Conservation (phyloP, 1,139 yeast genomes). For the Trichomonascaceae sp. region DNA sequence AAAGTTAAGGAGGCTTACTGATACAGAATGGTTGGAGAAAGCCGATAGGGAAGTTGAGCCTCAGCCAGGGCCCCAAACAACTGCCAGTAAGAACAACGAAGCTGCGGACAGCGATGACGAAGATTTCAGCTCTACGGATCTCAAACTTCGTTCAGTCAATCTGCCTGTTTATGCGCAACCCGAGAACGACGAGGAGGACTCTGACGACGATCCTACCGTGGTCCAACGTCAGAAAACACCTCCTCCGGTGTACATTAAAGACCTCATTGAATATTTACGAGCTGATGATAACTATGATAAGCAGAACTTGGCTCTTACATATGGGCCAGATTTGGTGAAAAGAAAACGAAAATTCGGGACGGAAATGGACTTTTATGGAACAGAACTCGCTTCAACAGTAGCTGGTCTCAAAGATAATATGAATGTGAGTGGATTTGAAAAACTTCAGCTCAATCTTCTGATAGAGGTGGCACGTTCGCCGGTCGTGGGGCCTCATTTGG, state of each 20-base stretch:
- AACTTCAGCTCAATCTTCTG: constrained; percentile 44
- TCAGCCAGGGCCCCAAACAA: background rate
- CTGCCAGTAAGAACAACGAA: constrained; percentile 29
- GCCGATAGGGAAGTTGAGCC: background rate
- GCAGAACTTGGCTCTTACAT: constrained; percentile 43
- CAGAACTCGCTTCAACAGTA: constrained; percentile 41
- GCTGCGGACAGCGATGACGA: constrained; percentile 19
- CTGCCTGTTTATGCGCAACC: constrained; percentile 25
- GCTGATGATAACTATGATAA: constrained; percentile 48
- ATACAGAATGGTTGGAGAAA: constrained; percentile 7
- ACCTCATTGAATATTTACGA: constrained; percentile 48
- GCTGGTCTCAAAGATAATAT: constrained; percentile 46
- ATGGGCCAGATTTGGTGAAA: constrained; percentile 51
- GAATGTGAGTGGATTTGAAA: constrained; percentile 47
- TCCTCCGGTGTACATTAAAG: constrained; percentile 57
- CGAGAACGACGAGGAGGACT: constrained; percentile 37
- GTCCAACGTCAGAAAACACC: constrained; percentile 37
- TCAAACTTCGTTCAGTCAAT: constrained; percentile 9
- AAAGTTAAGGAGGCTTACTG: constrained; percentile 11
- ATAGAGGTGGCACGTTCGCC: constrained; percentile 48
- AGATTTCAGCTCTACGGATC: constrained; percentile 12
- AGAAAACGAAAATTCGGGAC: constrained; percentile 47
- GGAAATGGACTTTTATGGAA: constrained; percentile 49
- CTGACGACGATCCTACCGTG: constrained; percentile 50
- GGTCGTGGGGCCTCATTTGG: constrained; percentile 36